These are phyloP conservation scores for Backusella luteola DNA, from an alignment of 192 early-diverging fungal species.

Conservation along the genomic window DNA sequence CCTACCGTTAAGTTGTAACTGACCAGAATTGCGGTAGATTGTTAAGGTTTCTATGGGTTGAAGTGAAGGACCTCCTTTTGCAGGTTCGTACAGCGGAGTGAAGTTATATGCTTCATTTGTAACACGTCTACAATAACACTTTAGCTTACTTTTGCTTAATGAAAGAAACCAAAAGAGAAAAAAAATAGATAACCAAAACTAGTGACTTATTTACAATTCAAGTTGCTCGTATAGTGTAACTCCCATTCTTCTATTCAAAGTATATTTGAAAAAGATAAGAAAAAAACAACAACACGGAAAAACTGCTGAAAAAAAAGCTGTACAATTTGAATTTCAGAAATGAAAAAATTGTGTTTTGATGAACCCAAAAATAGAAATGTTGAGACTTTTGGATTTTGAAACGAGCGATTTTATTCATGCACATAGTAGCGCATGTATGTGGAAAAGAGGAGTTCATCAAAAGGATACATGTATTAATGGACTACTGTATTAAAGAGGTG, in stretches of 20 bases:
- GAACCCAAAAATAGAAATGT: background rate
- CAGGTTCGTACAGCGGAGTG: slow-evolving; percentile 17
- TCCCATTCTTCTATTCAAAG: background rate
- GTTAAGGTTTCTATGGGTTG: slow-evolving; percentile 17
- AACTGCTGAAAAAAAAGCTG: background rate
- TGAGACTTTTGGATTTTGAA: background rate
- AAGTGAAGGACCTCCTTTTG: background rate
- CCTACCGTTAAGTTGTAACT: slow-evolving; percentile 19
- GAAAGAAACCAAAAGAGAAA: background rate
- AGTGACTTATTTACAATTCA: background rate
- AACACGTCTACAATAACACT: slow-evolving; percentile 6
- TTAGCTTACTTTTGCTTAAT: background rate
- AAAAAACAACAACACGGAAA: background rate
- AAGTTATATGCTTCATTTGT: slow-evolving; percentile 14
- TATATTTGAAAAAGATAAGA: background rate
- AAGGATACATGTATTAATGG: too few relatives aligned
- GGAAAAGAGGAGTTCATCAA: too few relatives aligned
- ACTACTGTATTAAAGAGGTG: too few relatives aligned
- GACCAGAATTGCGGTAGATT: slow-evolving; percentile 15
- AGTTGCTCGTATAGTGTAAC: background rate
- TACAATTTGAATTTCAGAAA: background rate
- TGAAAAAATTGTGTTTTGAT: background rate
- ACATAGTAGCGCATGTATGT: too few relatives aligned
- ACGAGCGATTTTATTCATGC: too few relatives aligned
- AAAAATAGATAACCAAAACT: background rate